These are phyloP conservation scores for Emericellopsis cladophorae DNA, from an alignment of 2,329 filamentous ascomycete genomes.

Conservation along the genomic window DNA sequence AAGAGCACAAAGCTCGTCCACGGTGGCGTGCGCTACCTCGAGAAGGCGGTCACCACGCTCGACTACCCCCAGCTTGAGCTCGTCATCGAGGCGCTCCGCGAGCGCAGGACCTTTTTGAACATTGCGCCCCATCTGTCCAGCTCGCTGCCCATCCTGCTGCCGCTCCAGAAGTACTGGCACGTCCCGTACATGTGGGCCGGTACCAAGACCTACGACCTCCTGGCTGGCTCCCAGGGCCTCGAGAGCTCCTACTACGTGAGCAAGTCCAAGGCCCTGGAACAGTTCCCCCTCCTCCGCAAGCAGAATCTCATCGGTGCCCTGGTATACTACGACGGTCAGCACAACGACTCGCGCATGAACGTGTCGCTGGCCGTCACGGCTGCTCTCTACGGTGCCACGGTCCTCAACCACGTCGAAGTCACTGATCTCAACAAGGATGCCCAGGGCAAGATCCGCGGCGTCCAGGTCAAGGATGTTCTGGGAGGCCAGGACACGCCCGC, in stretches of 20 bases:
- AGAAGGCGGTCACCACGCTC: slow-evolving; percentile 77
- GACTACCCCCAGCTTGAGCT: slow-evolving; percentile 75
- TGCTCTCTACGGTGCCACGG: slow-evolving; percentile 64
- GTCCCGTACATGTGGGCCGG: slow-evolving; percentile 61
- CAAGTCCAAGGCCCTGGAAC: slow-evolving; percentile 62
- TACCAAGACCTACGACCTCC: slow-evolving; percentile 68
- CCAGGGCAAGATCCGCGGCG: slow-evolving; percentile 56
- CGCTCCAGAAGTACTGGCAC: slow-evolving; percentile 74
- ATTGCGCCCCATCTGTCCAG: slow-evolving; percentile 71
- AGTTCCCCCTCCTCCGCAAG: slow-evolving; percentile 67
- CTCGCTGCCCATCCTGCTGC: slow-evolving; percentile 76
- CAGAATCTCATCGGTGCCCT: slow-evolving; percentile 63
- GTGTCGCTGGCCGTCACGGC: slow-evolving; percentile 72
- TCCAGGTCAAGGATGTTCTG: slow-evolving; percentile 39
- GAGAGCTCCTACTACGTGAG: slow-evolving; percentile 75
- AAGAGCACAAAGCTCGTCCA: slow-evolving; percentile 84
- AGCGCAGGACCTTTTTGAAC: slow-evolving; percentile 73
- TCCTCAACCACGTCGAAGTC: slow-evolving; percentile 73
- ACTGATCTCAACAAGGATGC: slow-evolving; percentile 61
- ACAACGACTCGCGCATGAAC: slow-evolving; percentile 84
- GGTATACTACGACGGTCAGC: slow-evolving; percentile 78
- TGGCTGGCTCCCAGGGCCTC: slow-evolving; percentile 71
- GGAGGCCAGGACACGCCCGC: slow-evolving; percentile 43
- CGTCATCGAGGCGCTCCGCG: slow-evolving; percentile 69
- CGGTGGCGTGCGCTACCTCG: slow-evolving; percentile 72